Percentiles rank a stretch among this genome's conserved stretches.
phyloP scores from a whole-genome alignment of 2,329 filamentous ascomycete species.

The Fusarium sp. region DNA sequence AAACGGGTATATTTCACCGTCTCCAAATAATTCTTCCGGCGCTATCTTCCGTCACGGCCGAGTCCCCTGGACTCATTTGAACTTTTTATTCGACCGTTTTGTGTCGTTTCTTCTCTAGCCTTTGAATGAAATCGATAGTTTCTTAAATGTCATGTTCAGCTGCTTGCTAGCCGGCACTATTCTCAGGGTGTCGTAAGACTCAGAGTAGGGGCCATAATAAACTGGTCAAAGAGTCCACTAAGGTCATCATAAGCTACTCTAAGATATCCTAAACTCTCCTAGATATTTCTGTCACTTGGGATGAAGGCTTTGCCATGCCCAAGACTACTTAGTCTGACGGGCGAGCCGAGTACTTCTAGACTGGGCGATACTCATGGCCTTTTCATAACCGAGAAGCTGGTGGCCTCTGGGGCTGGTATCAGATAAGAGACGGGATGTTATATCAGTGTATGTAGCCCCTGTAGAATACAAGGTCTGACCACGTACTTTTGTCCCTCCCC shows the following conservation, averaged over 20 bases:
- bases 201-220: background rate
- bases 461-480: background rate
- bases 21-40: constrained; percentile 2
- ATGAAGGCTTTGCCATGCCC: background rate
- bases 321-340: background rate
- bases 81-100: background rate
- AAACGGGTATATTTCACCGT: constrained; percentile 7
- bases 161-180: background rate
- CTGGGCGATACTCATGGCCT: background rate
- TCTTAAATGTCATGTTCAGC: background rate
- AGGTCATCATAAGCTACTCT: background rate
- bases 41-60: background rate
- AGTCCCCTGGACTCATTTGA: background rate
- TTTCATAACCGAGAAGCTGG: background rate
- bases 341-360: constrained; percentile 10
- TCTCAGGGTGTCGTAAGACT: background rate
- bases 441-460: constrained; percentile 7
- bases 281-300: background rate
- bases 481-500: background rate
- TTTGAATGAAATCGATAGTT: constrained; percentile 7
- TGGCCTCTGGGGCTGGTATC: background rate
- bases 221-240: background rate
- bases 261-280: background rate
- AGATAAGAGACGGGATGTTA: background rate
- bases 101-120: background rate